Base-by-base conservation (phyloP, 1,284 basidiomycete species). In the Moesziomyces parantarcticus region DNA sequence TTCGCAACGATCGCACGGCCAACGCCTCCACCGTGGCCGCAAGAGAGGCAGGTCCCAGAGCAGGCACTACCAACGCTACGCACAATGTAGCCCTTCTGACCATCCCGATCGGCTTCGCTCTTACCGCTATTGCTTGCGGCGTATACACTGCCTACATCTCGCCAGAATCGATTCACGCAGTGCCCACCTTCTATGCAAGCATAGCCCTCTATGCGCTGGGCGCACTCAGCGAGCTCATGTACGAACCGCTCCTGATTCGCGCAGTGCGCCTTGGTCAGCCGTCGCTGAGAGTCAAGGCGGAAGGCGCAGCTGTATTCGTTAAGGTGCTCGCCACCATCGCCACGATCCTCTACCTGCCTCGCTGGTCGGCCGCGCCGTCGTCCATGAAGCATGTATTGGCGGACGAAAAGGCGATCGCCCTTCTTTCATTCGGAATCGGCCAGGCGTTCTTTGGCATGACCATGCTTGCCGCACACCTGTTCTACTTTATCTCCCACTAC, bases 401-500 rank as follows among this genome's bases (percentile, higher is more conserved):
- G 7, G 61, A 64, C 23, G 66, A 69, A 16, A 50, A 26, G 20
- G 47, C 67, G 4, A 36, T 40, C 1, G 72, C 75, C 9, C 65
- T 83, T 2, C 52, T 82, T 2, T 79, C 80, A 0, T 82, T 81
- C 48, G 78, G 75, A 3, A 42, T 79, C 11, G 81, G 79, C 13
- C 78, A 80, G 43, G 66, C 75, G 0, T 50, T 42, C 32, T 82
- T 76, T 50, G 81, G 80, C 13, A 18, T 66, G 9, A 55, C 60
- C 1, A 73, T 65, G 50, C 63, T 81, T 2, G 21, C 41, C 7
- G 63, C 60, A 2, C 53, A 59, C n/a, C 13, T 60, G 3, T 22
- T 46, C 5, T 76, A 65, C 42, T 77, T 74, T 26, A 1, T 56
- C 42, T 6, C n/a, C 0, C 32, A 14, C 5, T 97, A 97, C 79